A percentile compares a stretch with the other conserved stretches of the same genome.
Evolutionary conservation across 2,329 filamentous ascomycete species (phyloP).

Genomic region (Fusarium buxicola): DNA sequence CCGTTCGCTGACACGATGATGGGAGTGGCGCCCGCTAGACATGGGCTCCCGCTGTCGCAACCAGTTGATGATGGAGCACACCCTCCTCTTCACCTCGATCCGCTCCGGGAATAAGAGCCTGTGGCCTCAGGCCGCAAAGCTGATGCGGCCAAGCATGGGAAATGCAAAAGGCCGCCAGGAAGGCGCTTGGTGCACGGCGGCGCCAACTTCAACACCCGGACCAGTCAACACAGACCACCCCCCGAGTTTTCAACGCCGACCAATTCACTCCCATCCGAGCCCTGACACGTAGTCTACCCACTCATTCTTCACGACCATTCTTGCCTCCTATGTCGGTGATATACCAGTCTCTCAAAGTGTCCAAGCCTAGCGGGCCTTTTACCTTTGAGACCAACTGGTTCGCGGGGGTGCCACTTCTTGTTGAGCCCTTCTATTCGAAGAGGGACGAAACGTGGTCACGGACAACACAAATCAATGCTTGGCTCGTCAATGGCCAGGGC

Average conservation of each 20-base stretch:
- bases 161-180: constrained; percentile 40
- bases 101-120: constrained; percentile 42
- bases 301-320: constrained; percentile 19
- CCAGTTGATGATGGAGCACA: constrained; percentile 36
- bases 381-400: constrained; percentile 10
- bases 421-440: constrained; percentile 13
- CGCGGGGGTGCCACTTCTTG: not conserved
- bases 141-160: constrained; percentile 42
- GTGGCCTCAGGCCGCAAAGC: constrained; percentile 40
- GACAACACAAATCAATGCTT: constrained; percentile 4
- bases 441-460: constrained; percentile 13
- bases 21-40: constrained; percentile 45
- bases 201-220: constrained; percentile 21
- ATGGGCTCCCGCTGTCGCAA: constrained; percentile 36
- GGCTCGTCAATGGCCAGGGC: constrained; percentile 13
- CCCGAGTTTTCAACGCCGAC: constrained; percentile 21
- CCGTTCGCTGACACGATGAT: constrained; percentile 45
- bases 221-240: constrained; percentile 39
- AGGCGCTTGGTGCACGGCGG: constrained; percentile 22
- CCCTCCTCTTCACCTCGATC: constrained; percentile 32
- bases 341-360: constrained; percentile 30
- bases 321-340: constrained; percentile 31
- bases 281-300: constrained; percentile 37
- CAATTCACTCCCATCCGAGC: constrained; percentile 28
- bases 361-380: constrained; percentile 20